These are phyloP conservation scores for Haplosporangium gracile DNA, from an alignment of 192 early-diverging fungal genomes.

Conservation along the genomic window DNA sequence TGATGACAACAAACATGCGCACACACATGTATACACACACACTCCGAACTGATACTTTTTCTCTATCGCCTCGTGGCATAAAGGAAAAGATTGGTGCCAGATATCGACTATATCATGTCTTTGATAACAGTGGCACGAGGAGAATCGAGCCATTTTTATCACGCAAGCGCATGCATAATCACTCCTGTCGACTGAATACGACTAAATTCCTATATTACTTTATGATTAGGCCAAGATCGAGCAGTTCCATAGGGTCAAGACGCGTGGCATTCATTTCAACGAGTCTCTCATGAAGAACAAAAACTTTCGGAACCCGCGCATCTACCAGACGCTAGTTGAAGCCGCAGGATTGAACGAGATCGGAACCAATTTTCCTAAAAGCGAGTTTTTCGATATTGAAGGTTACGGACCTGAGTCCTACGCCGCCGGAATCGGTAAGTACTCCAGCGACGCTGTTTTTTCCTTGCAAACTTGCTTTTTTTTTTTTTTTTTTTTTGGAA, in stretches of 20 bases:
- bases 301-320: conserved; percentile 92
- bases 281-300: conserved; percentile 85
- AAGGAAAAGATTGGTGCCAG: neutral
- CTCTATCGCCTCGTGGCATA: neutral
- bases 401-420: conserved; percentile 71
- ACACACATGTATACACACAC: neutral
- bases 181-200: neutral
- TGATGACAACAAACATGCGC: neutral
- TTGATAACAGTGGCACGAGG: neutral
- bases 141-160: neutral
- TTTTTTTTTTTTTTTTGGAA: neutral
- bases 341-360: conserved; percentile 85
- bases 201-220: neutral
- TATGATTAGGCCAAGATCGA: conserved; percentile 75
- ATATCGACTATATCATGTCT: neutral
- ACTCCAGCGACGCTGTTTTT: conserved; percentile 19
- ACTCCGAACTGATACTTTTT: neutral
- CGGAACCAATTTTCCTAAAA: conserved; percentile 80
- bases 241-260: conserved; percentile 77
- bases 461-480: neutral
- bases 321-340: conserved; percentile 89
- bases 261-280: conserved; percentile 84
- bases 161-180: neutral
- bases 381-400: conserved; percentile 77
- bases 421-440: conserved; percentile 71